Evolutionary conservation across 352 stramenopile species (phyloP).

Genomic region (Globisporangium okanoganense): DNA sequence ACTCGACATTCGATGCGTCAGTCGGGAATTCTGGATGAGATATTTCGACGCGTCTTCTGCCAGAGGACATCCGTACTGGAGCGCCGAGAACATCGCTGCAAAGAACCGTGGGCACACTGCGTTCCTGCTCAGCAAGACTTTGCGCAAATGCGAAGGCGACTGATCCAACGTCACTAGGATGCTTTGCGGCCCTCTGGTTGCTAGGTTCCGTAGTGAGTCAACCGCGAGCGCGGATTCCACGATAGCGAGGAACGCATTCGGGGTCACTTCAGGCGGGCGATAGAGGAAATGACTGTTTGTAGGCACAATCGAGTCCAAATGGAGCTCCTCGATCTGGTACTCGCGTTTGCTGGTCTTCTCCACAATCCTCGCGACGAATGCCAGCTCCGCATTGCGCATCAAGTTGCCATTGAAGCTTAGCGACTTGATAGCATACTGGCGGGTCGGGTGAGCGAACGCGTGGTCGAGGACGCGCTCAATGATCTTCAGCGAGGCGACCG

Average conservation of each 20-base stretch:
- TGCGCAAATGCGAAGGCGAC: too few relatives aligned
- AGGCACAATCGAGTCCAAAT: too few relatives aligned
- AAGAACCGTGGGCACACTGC: not conserved
- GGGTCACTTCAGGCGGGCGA: not conserved
- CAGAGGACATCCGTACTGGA: constrained; percentile 1
- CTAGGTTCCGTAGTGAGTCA: too few relatives aligned
- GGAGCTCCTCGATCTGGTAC: constrained; percentile 5
- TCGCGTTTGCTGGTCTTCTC: not conserved
- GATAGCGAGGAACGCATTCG: not conserved
- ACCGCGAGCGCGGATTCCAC: not conserved
- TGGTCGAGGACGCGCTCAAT: constrained; percentile 12
- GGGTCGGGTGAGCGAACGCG: not conserved
- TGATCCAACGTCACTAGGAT: too few relatives aligned
- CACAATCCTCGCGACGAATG: constrained; percentile 12
- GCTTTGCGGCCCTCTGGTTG: too few relatives aligned
- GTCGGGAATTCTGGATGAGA: too few relatives aligned
- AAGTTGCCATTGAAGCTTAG: constrained; percentile 7
- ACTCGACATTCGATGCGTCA: too few relatives aligned
- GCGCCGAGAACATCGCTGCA: not conserved
- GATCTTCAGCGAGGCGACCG: not conserved
- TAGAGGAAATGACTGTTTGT: too few relatives aligned
- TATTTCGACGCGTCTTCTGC: not conserved
- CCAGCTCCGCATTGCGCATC: constrained; percentile 8
- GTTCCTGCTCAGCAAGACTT: not conserved
- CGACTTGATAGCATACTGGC: not conserved